Percentiles rank a stretch among this genome's conserved stretches.
These are phyloP conservation scores for Dryadomyces sulphureus DNA, from an alignment of 2,329 filamentous ascomycete genomes.

Conservation along the genomic window DNA sequence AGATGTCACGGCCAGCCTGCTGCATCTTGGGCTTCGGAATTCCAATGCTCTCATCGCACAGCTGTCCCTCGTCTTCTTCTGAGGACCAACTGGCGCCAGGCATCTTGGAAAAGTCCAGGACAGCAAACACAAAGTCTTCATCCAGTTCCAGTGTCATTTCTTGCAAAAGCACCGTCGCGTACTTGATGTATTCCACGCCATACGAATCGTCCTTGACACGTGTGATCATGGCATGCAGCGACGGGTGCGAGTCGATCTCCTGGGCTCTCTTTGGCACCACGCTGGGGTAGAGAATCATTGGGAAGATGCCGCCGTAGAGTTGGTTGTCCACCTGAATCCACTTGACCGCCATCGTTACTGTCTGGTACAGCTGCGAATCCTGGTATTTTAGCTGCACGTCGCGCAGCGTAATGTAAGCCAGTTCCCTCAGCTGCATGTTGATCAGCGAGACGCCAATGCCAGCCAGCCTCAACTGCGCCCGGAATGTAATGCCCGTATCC, in stretches of 20 bases:
- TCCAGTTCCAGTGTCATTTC: slow-evolving; percentile 98
- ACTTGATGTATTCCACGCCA: slow-evolving; percentile 96
- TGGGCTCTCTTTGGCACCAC: slow-evolving; percentile 94
- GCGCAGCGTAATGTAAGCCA: slow-evolving; percentile 85
- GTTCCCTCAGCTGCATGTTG: slow-evolving; percentile 79
- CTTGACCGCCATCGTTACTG: slow-evolving; percentile 77
- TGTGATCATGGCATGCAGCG: slow-evolving; percentile 80
- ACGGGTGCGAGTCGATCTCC: slow-evolving; percentile 92
- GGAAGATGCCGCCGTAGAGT: slow-evolving; percentile 94
- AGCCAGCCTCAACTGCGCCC: slow-evolving; percentile 73
- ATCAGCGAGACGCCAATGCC: slow-evolving; percentile 88
- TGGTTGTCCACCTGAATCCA: slow-evolving; percentile 99
- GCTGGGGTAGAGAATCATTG: slow-evolving; percentile 90
- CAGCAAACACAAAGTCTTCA: slow-evolving; percentile 93
- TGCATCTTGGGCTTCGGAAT: slow-evolving; percentile 83
- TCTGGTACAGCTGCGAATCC: slow-evolving; percentile 90
- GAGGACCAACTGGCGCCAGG: slow-evolving; percentile 80
- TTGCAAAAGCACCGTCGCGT: slow-evolving; percentile 82
- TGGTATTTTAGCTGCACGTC: slow-evolving; percentile 84
- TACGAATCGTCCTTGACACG: slow-evolving; percentile 97
- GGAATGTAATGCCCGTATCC: slow-evolving; percentile 77
- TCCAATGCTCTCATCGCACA: slow-evolving; percentile 81
- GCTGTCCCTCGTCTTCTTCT: slow-evolving; percentile 58
- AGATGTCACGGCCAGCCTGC: slow-evolving; percentile 81
- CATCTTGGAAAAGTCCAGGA: slow-evolving; percentile 88